Evolutionary conservation across 2,329 filamentous ascomycete genomes (phyloP).

Genomic region (Sordariomycetes sp.): DNA sequence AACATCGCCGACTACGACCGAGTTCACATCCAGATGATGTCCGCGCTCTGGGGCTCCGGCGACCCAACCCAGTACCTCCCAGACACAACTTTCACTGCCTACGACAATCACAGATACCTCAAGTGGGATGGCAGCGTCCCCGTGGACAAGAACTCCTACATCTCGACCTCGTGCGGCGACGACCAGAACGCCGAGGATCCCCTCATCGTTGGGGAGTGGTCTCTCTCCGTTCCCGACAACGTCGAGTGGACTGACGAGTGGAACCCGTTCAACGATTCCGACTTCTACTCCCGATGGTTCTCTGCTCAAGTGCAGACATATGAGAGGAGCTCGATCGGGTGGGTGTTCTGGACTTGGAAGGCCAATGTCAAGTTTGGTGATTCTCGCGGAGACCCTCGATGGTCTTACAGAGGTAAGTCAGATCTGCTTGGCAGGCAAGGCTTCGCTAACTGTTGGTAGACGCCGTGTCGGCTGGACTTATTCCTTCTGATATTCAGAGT

Average conservation of each 20-base stretch:
- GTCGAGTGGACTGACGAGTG: slow-evolving; percentile 33
- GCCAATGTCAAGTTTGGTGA: no score
- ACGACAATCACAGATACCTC: slow-evolving; percentile 50
- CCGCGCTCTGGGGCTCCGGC: slow-evolving; percentile 39
- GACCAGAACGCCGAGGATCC: slow-evolving; percentile 25
- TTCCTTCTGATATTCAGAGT: slow-evolving; percentile 1
- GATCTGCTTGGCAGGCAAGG: background rate
- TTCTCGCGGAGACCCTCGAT: background rate
- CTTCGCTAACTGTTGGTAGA: background rate
- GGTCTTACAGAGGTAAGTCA: slow-evolving; percentile 1
- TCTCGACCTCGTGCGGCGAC: slow-evolving; percentile 38
- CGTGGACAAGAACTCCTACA: slow-evolving; percentile 36
- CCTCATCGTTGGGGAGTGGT: slow-evolving; percentile 51
- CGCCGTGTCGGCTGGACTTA: slow-evolving; percentile 1
- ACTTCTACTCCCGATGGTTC: slow-evolving; percentile 49
- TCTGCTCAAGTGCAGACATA: slow-evolving; percentile 45
- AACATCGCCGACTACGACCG: slow-evolving; percentile 28
- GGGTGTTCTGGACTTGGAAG: slow-evolving; percentile 57
- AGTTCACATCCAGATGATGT: slow-evolving; percentile 26
- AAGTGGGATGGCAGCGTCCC: slow-evolving; percentile 39
- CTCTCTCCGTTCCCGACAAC: slow-evolving; percentile 39
- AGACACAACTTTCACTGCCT: slow-evolving; percentile 34
- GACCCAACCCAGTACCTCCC: slow-evolving; percentile 37
- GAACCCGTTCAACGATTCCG: slow-evolving; percentile 20
- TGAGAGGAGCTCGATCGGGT: slow-evolving; percentile 39